A percentile compares a stretch with the other conserved stretches of the same genome.
phyloP scores from a whole-genome alignment of 2,329 filamentous ascomycete genomes.

The Ophiocordyceps camponoti-saundersi region DNA sequence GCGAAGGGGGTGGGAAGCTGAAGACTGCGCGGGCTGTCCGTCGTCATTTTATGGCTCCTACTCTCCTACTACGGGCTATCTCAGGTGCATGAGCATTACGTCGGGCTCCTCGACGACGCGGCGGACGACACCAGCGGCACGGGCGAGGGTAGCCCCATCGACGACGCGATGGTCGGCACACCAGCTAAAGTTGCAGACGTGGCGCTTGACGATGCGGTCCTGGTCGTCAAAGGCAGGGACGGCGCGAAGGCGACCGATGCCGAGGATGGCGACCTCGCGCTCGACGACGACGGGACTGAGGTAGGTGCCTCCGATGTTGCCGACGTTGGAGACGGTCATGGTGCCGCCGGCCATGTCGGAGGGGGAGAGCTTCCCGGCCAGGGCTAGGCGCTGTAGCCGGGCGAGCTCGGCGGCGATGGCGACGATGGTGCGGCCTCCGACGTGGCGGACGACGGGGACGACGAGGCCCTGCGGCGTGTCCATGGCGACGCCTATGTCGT shows the following conservation, averaged over 20 bases:
- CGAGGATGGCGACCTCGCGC: slow-evolving; percentile 80
- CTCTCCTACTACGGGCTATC: slow-evolving; percentile 24
- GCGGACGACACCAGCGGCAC: slow-evolving; percentile 70
- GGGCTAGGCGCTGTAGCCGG: slow-evolving; percentile 56
- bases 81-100: slow-evolving; percentile 68
- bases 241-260: slow-evolving; percentile 63
- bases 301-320: slow-evolving; percentile 84
- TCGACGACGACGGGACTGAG: slow-evolving; percentile 83
- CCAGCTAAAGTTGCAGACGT: slow-evolving; percentile 88
- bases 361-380: slow-evolving; percentile 55
- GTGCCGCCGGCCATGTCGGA: slow-evolving; percentile 73
- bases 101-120: slow-evolving; percentile 70
- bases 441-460: slow-evolving; percentile 81
- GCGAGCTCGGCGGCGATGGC: slow-evolving; percentile 62
- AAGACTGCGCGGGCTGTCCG: too few relatives aligned
- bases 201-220: slow-evolving; percentile 49
- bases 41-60: too few relatives aligned
- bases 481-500: slow-evolving; percentile 94
- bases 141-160: slow-evolving; percentile 86
- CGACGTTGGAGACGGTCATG: slow-evolving; percentile 93
- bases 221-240: slow-evolving; percentile 61
- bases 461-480: slow-evolving; percentile 79
- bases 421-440: slow-evolving; percentile 58
- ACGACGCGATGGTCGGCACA: slow-evolving; percentile 88
- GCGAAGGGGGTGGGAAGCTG: too few relatives aligned